These are phyloP conservation scores for Tetratostichococcus sp. DNA, from an alignment of 139 green algal genomes.

Conservation along the genomic window DNA sequence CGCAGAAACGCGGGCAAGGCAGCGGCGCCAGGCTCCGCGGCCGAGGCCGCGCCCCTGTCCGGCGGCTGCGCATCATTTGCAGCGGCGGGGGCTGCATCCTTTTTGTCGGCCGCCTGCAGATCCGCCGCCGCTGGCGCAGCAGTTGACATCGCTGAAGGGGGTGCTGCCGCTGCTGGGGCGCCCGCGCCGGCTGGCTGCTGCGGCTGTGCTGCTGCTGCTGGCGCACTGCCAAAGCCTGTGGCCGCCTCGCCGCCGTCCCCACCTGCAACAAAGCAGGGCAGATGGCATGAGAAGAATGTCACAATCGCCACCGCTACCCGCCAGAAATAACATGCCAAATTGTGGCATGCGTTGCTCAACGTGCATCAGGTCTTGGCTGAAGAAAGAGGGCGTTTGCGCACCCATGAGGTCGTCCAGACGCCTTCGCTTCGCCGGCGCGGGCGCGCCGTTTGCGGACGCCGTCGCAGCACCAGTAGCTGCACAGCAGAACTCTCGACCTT, in stretches of 20 bases:
- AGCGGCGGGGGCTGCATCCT: no score
- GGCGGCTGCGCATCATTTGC: no score
- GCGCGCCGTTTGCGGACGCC: background rate
- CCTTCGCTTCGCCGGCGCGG: conserved; percentile 28
- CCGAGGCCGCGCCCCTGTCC: no score
- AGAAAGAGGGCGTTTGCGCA: background rate
- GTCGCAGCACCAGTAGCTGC: no score
- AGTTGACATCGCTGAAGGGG: background rate
- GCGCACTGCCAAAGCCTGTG: conserved; percentile 20
- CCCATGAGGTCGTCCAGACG: conserved; percentile 50
- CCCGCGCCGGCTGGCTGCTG: background rate
- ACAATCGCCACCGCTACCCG: no score
- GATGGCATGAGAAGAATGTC: no score
- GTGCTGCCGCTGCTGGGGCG: background rate
- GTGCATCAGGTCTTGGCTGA: background rate
- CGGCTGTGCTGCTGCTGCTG: background rate
- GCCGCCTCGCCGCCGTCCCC: conserved; percentile 11
- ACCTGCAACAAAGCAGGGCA: background rate
- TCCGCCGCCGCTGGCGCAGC: background rate
- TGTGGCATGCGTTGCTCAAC: background rate
- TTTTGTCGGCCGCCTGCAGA: no score
- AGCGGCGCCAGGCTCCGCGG: no score
- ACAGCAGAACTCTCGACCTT: no score
- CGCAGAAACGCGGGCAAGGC: conserved; percentile 46
- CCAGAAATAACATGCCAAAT: background rate